phyloP scores from a whole-genome alignment of 2,329 filamentous ascomycete genomes.

The Pseudogymnoascus sp. region DNA sequence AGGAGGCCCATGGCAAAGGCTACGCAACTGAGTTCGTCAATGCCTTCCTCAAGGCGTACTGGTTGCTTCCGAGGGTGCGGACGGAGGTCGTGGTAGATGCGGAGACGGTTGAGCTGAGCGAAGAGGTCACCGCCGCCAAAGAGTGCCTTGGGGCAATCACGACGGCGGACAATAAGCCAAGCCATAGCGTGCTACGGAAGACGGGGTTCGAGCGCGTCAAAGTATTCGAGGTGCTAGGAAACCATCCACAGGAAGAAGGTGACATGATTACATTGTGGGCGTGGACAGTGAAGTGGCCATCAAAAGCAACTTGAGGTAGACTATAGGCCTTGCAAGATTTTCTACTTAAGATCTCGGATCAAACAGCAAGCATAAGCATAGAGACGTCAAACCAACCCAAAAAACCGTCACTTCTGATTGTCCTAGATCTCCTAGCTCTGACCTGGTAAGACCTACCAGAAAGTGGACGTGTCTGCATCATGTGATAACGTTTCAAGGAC shows the following conservation, averaged over 20 bases:
- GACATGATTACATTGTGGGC: not conserved
- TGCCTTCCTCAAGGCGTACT: conserved; percentile 40
- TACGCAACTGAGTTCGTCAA: conserved; percentile 48
- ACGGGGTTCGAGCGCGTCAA: conserved; percentile 42
- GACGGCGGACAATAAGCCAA: conserved; percentile 40
- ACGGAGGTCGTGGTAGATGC: conserved; percentile 36
- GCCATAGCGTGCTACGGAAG: conserved; percentile 48
- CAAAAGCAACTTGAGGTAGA: not conserved
- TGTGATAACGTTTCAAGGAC: too few relatives aligned
- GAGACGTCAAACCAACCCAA: not conserved
- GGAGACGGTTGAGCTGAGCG: conserved; percentile 28
- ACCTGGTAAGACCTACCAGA: not conserved
- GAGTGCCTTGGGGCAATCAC: conserved; percentile 41
- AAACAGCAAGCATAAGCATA: not conserved
- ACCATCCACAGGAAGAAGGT: not conserved
- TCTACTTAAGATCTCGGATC: not conserved
- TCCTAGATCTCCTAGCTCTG: not conserved
- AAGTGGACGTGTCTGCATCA: too few relatives aligned
- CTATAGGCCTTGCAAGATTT: not conserved
- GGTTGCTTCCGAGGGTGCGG: conserved; percentile 38
- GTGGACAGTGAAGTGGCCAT: not conserved
- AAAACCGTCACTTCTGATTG: not conserved
- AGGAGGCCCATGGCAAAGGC: conserved; percentile 46
- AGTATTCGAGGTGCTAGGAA: conserved; percentile 27
- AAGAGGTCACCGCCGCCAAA: conserved; percentile 21